A percentile compares a stretch with the other conserved stretches of the same genome.
These are phyloP conservation scores for Cochlearia excelsa DNA, from an alignment of 345 rosid species.

Conservation along the genomic window DNA sequence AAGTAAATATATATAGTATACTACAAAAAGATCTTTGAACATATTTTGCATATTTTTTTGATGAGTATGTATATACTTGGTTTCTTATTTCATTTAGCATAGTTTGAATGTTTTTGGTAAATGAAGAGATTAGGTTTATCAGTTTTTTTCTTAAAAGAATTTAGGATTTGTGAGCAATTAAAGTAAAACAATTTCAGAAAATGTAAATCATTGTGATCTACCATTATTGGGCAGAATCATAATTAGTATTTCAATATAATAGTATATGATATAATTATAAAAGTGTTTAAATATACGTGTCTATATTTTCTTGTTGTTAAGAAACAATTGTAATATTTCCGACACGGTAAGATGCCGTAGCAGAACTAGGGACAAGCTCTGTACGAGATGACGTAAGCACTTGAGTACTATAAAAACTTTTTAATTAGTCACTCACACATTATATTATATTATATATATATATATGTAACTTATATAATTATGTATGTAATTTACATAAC, in stretches of 20 bases:
- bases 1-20: background rate
- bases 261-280: too few species aligned
- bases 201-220: background rate
- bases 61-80: background rate
- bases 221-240: constrained; percentile 3
- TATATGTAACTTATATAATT: background rate
- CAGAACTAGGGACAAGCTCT: constrained; percentile 50
- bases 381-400: constrained; percentile 49
- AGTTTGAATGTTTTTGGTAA: background rate
- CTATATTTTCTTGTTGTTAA: background rate
- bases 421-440: constrained; percentile 15
- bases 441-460: background rate
- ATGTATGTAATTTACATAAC: background rate
- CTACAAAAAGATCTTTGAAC: too few species aligned
- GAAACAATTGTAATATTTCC: constrained; percentile 38
- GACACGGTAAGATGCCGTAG: constrained; percentile 36
- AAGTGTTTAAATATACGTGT: too few species aligned
- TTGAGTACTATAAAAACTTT: constrained; percentile 33
- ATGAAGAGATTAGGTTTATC: background rate
- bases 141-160: background rate
- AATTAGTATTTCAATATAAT: background rate
- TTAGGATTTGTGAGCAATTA: background rate
- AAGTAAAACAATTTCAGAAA: background rate
- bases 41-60: too few species aligned
- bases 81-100: constrained; percentile 2